These are phyloP conservation scores for Suhomyces bribrorum DNA, from an alignment of 1,139 yeast genomes.

Conservation along the genomic window DNA sequence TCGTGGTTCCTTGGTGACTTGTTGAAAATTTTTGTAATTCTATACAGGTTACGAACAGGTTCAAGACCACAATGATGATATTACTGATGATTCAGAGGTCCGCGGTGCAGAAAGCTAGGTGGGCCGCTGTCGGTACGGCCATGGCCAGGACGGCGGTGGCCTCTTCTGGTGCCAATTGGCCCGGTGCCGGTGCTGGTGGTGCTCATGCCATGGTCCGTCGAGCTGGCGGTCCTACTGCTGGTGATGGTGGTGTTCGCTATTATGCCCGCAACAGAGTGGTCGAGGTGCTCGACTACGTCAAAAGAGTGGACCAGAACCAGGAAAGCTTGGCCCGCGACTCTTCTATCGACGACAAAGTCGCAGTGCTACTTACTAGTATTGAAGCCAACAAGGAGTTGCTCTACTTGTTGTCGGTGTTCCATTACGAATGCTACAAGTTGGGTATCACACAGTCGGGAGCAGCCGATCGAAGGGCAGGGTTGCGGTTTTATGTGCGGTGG, in stretches of 20 bases:
- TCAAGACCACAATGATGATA: no score
- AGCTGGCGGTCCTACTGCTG: background rate
- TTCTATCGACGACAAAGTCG: constrained; percentile 23
- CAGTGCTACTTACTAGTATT: constrained; percentile 28
- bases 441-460: constrained; percentile 26
- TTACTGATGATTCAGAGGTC: no score
- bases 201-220: background rate
- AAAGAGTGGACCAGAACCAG: constrained; percentile 31
- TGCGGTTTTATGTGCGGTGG: constrained; percentile 10
- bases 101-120: no score
- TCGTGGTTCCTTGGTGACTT: no score
- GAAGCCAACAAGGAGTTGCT: constrained; percentile 33
- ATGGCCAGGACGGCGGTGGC: no score
- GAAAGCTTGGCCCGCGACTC: constrained; percentile 21
- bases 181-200: no score
- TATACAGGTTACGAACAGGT: no score
- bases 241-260: background rate
- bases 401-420: constrained; percentile 33
- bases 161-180: no score
- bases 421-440: constrained; percentile 32
- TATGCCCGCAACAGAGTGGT: constrained; percentile 6
- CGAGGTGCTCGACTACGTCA: constrained; percentile 27
- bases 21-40: no score
- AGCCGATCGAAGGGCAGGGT: constrained; percentile 2
- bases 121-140: no score